These are phyloP conservation scores for Thraustochytrium striatum DNA, from an alignment of 352 stramenopile genomes.

Conservation along the genomic window DNA sequence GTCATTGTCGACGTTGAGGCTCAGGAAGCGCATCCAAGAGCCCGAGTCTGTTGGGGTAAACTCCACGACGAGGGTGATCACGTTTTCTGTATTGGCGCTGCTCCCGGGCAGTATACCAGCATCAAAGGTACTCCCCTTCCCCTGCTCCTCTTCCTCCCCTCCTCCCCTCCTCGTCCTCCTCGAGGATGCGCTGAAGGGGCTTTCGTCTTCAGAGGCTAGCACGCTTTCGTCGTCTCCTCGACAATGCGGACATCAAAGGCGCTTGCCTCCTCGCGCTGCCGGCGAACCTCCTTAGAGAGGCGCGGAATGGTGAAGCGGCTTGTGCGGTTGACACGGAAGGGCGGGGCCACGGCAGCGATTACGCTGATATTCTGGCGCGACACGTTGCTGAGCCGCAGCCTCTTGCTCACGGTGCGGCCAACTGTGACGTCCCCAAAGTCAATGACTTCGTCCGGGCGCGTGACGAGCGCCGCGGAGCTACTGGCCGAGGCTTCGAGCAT, in stretches of 20 bases:
- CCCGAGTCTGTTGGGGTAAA: background rate
- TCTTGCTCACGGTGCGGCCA: background rate
- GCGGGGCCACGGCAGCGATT: background rate
- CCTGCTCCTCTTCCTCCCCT: too few species aligned
- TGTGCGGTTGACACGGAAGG: background rate
- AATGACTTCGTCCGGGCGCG: background rate
- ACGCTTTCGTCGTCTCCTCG: too few species aligned
- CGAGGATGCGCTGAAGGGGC: too few species aligned
- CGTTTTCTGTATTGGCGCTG: too few species aligned
- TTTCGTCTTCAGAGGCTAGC: too few species aligned
- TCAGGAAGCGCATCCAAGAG: background rate
- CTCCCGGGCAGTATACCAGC: too few species aligned
- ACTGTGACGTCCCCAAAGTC: slow-evolving; percentile 36
- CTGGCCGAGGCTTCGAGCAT: slow-evolving; percentile 23
- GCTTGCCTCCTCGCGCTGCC: background rate
- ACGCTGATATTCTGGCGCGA: background rate
- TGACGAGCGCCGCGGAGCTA: background rate
- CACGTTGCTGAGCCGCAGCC: background rate
- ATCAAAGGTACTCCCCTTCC: too few species aligned
- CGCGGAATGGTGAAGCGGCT: background rate
- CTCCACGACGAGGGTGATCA: too few species aligned
- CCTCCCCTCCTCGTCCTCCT: too few species aligned
- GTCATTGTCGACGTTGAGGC: background rate
- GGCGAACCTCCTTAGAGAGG: background rate
- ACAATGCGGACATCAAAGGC: too few species aligned